Base-by-base conservation (phyloP, 495 filamentous ascomycete genomes). In the Penicillium maclennaniae region DNA sequence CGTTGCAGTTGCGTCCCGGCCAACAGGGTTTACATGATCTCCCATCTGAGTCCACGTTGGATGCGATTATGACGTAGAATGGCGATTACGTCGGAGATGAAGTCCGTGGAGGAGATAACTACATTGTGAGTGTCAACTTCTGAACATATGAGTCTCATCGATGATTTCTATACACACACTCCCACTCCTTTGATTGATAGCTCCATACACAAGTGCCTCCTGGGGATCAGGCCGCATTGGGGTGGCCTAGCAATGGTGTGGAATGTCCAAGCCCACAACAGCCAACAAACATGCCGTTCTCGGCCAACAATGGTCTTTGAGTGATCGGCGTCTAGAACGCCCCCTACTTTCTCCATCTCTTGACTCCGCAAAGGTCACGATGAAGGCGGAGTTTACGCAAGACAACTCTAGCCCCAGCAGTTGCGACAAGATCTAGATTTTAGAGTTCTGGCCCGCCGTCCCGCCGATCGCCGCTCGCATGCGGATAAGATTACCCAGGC, bases 1-100 rank as follows among this genome's bases (percentile, higher is more conserved):
- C 51, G 63, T 67, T 67, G 55, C 63, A 64, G 61, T 67, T 65
- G 61, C 63, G 59, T 62, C 40, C 58, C 54, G 47, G 26, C 25
- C n/a, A 12, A 39, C 25, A 25, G 49, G 3, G 14, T 19, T 31
- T 12, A 41, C 41, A 46, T 16, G 41, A 15, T 28, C 5, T 45
- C 15, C 16, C 6, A 6, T 17, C 21, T 40, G 6, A 8, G 31
- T 21, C 4, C 41, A 10, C 19, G 12, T 42, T 12, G 15, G 6
- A 16, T 21, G 16, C 16, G 1, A 42, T 42, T 42, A 42, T 42
- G 38, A 40, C 14, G 38, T 40, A 23, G 6, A 21, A 44, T 7
- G 8, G 20, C 26, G 1, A 44, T 44, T 20, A 26, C 42, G 20
- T 44, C 4, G 7, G 27, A 7, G 2, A 31, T 31, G 27, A 31